Conservation (phyloP, 2,329 filamentous ascomycete species). For the Stagonosporopsis cucurbitacearum region DNA sequence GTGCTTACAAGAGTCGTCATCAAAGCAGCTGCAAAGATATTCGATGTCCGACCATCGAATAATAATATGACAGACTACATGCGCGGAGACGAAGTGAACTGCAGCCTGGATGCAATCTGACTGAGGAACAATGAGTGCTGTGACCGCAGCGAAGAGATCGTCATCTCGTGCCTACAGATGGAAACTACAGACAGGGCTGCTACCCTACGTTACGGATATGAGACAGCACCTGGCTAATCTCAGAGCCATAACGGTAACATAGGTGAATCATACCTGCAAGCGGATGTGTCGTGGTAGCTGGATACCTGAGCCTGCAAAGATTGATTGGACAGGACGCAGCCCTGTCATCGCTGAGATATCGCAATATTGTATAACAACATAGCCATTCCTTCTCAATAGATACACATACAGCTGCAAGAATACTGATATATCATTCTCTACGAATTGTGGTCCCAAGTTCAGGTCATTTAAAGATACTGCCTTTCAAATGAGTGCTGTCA, state of each 20-base stretch:
- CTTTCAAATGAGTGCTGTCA: neutral
- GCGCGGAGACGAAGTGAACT: neutral
- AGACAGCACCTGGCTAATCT: neutral
- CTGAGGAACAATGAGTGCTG: neutral
- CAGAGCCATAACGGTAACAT: neutral
- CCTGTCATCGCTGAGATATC: neutral
- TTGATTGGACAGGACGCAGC: constrained; percentile 10
- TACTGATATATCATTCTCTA: neutral
- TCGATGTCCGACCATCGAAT: constrained; percentile 1
- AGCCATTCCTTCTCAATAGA: neutral
- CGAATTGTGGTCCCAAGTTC: neutral
- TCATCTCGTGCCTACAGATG: neutral
- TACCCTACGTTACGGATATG: neutral
- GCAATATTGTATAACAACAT: constrained; percentile 7
- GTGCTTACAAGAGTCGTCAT: neutral
- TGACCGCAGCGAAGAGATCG: neutral
- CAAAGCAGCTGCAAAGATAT: neutral
- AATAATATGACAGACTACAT: neutral
- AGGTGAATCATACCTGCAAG: constrained; percentile 6
- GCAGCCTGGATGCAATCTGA: constrained; percentile 3
- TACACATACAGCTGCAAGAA: neutral
- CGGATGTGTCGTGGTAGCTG: constrained; percentile 7
- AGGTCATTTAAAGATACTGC: neutral
- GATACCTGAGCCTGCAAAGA: neutral
- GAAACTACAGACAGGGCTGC: neutral